phyloP scores from a whole-genome alignment of 1,284 basidiomycete genomes.

The Schizopora paradoxa region DNA sequence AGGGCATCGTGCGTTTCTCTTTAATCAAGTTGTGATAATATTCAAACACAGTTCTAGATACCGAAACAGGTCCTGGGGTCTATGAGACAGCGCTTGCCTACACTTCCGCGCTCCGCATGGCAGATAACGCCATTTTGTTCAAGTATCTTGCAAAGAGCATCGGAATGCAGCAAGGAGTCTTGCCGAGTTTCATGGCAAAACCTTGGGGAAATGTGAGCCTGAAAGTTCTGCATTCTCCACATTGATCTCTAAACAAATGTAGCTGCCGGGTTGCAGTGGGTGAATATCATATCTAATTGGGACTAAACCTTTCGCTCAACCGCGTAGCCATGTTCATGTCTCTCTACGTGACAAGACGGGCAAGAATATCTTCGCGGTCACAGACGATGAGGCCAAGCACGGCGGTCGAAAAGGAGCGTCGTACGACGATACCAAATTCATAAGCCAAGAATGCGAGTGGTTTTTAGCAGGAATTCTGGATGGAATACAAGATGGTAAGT shows the following conservation, averaged over 20 bases:
- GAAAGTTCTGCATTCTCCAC: neutral
- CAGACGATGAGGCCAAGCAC: constrained; percentile 49
- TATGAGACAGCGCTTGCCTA: constrained; percentile 94
- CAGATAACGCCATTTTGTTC: constrained; percentile 91
- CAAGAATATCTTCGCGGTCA: constrained; percentile 75
- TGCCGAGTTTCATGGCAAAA: constrained; percentile 98
- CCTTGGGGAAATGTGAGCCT: constrained; percentile 81
- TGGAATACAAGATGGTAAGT: constrained; percentile 81
- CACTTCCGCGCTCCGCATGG: constrained; percentile 80
- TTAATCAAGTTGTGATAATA: neutral
- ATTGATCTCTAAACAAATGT: constrained; percentile 4
- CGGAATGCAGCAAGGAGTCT: constrained; percentile 83
- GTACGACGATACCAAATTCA: constrained; percentile 76
- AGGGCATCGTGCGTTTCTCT: constrained; percentile 70
- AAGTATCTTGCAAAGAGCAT: constrained; percentile 91
- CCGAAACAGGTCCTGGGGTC: constrained; percentile 92
- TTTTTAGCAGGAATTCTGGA: constrained; percentile 90
- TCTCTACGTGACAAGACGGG: constrained; percentile 72
- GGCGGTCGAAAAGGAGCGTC: constrained; percentile 66
- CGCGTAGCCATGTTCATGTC: constrained; percentile 81
- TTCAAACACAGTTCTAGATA: constrained; percentile 49
- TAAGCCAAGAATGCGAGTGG: constrained; percentile 83
- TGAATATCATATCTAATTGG: constrained; percentile 30
- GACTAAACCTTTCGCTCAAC: neutral
- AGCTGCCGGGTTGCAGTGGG: constrained; percentile 92